These are phyloP conservation scores for Pyricularia sp. DNA, from an alignment of 2,329 filamentous ascomycete genomes.

Conservation along the genomic window DNA sequence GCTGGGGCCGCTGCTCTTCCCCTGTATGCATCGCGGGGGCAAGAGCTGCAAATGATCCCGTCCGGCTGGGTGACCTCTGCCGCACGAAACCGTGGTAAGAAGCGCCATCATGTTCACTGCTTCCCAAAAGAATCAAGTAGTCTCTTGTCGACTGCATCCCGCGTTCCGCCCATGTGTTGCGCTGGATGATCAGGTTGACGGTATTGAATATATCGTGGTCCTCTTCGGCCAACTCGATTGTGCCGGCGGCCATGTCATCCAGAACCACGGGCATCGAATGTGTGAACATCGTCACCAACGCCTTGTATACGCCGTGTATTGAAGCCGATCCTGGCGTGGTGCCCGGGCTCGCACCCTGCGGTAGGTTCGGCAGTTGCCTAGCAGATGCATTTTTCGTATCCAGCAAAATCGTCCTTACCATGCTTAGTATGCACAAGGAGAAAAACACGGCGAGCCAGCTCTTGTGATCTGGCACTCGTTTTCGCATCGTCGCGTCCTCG, in stretches of 20 bases:
- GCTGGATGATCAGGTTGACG: constrained; percentile 34
- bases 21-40: constrained; percentile 19
- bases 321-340: constrained; percentile 17
- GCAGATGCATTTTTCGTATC: constrained; percentile 28
- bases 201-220: constrained; percentile 34
- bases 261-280: constrained; percentile 32
- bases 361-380: constrained; percentile 7
- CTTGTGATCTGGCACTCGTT: constrained; percentile 27
- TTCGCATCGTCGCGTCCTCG: constrained; percentile 32
- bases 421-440: constrained; percentile 49
- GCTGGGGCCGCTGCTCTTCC: constrained; percentile 26
- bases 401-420: constrained; percentile 40
- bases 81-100: constrained; percentile 32
- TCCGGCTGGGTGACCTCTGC: constrained; percentile 24
- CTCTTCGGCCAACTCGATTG: constrained; percentile 28
- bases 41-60: constrained; percentile 18
- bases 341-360: constrained; percentile 8
- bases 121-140: constrained; percentile 40
- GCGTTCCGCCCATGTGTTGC: constrained; percentile 35
- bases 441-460: constrained; percentile 43
- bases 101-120: constrained; percentile 26
- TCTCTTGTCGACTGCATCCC: constrained; percentile 37
- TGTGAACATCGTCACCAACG: constrained; percentile 38
- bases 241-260: constrained; percentile 26
- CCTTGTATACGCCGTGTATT: constrained; percentile 42